These are phyloP conservation scores for Penicillium sp. DNA, from an alignment of 2,329 filamentous ascomycete species.

Conservation along the genomic window DNA sequence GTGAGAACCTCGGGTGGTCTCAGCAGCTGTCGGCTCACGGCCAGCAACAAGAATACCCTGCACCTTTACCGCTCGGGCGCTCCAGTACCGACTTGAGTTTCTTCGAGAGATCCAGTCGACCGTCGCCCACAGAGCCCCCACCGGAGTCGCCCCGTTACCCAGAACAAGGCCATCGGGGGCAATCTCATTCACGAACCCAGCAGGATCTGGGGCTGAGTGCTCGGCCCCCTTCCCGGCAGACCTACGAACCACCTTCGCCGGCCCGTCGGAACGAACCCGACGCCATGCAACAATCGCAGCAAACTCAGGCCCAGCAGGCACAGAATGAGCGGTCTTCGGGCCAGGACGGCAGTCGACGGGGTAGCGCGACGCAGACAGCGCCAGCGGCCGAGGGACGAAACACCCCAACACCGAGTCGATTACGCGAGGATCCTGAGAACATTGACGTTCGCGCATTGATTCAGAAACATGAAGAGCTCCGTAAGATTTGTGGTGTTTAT, in stretches of 20 bases:
- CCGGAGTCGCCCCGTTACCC: conserved; percentile 13
- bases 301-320: conserved; percentile 13
- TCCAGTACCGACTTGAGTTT: conserved; percentile 29
- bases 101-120: conserved; percentile 19
- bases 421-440: conserved; percentile 41
- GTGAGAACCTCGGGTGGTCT: conserved; percentile 16
- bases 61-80: conserved; percentile 20
- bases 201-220: conserved; percentile 24
- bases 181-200: conserved; percentile 10
- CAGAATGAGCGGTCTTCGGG: not conserved
- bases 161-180: conserved; percentile 15
- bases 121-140: conserved; percentile 22
- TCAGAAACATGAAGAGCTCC: conserved; percentile 46
- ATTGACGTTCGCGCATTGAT: conserved; percentile 47
- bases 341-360: conserved; percentile 18
- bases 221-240: conserved; percentile 22
- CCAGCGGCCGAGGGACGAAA: conserved; percentile 45
- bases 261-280: conserved; percentile 18
- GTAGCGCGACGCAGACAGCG: conserved; percentile 23
- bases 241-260: conserved; percentile 21
- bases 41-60: conserved; percentile 13
- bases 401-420: conserved; percentile 43
- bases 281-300: conserved; percentile 22
- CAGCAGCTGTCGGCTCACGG: conserved; percentile 17
- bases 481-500: conserved; percentile 31